Conservation (phyloP, 345 rosid genomes). For the Pistacia integerrima region DNA sequence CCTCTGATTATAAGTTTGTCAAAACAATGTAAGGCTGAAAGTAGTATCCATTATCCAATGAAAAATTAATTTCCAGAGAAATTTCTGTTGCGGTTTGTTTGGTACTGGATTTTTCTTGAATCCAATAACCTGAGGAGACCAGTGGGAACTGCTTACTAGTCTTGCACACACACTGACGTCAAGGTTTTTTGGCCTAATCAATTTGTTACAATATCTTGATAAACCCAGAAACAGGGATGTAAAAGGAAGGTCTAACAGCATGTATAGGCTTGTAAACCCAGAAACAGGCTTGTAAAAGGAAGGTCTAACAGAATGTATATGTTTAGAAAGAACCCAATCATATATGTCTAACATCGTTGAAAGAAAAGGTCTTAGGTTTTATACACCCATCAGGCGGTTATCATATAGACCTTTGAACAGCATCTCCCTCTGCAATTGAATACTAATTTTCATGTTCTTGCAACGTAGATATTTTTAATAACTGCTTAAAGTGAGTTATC, state of each 20-base stretch:
- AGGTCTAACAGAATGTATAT: background rate
- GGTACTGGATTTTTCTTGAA: background rate
- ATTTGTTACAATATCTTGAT: background rate
- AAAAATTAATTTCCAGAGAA: constrained; percentile 23
- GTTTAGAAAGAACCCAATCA: background rate
- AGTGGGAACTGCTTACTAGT: background rate
- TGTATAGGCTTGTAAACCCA: background rate
- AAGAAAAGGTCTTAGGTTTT: background rate
- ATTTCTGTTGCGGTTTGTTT: background rate
- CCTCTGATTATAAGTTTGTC: constrained; percentile 24
- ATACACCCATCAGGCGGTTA: too few relatives aligned
- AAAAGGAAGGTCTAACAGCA: background rate
- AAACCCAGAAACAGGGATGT: background rate
- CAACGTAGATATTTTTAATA: too few relatives aligned
- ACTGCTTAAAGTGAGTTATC: too few relatives aligned
- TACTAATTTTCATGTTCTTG: background rate
- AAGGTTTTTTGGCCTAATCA: background rate
- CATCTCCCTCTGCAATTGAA: background rate
- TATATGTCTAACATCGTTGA: background rate
- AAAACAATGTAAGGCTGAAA: constrained; percentile 21
- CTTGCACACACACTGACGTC: background rate
- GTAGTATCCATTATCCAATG: constrained; percentile 14
- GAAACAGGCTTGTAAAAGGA: background rate
- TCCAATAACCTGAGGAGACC: background rate
- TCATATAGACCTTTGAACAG: background rate